A percentile compares a stretch with the other conserved stretches of the same genome.
Conservation (phyloP, 1,284 basidiomycete genomes). For the Sutorius eximius region DNA sequence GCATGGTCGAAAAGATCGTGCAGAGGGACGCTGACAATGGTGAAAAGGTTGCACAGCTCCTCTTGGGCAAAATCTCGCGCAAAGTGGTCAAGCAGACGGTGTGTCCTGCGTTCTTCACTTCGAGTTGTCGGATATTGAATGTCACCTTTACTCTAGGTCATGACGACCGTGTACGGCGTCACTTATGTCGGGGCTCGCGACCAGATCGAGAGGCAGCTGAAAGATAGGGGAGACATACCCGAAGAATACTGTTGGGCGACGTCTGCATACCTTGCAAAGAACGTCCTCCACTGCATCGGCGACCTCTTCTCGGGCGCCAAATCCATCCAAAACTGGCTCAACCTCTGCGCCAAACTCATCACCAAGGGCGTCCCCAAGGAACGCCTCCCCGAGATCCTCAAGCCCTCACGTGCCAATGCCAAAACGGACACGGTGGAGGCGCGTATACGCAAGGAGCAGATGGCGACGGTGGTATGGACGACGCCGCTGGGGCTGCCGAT, state of each 20-base stretch:
- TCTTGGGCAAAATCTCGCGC: conserved; percentile 81
- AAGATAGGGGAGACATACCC: conserved; percentile 73
- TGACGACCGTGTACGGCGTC: conserved; percentile 99
- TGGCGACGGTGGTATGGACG: conserved; percentile 97
- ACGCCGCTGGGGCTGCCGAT: conserved; percentile 93
- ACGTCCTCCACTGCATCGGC: conserved; percentile 84
- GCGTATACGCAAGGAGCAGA: conserved; percentile 80
- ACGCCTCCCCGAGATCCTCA: conserved; percentile 58
- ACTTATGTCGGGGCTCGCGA: conserved; percentile 95
- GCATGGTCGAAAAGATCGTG: conserved; percentile 69
- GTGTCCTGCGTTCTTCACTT: conserved; percentile 24
- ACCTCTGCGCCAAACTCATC: conserved; percentile 79
- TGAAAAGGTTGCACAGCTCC: conserved; percentile 57
- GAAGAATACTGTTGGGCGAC: conserved; percentile 73
- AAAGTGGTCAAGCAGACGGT: conserved; percentile 98
- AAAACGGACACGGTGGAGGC: conserved; percentile 27
- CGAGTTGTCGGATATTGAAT: conserved; percentile 4
- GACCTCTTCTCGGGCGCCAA: conserved; percentile 93
- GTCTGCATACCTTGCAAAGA: conserved; percentile 81
- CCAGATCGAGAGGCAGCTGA: conserved; percentile 91
- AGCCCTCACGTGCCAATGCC: conserved; percentile 15
- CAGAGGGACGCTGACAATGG: conserved; percentile 37
- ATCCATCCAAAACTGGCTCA: conserved; percentile 91
- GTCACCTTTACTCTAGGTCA: conserved; percentile 56
- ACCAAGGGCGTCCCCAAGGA: conserved; percentile 84